A percentile compares a stretch with the other conserved stretches of the same genome.
Conservation (phyloP, 106 monocot species). For the Dactylorhiza incarnata region DNA sequence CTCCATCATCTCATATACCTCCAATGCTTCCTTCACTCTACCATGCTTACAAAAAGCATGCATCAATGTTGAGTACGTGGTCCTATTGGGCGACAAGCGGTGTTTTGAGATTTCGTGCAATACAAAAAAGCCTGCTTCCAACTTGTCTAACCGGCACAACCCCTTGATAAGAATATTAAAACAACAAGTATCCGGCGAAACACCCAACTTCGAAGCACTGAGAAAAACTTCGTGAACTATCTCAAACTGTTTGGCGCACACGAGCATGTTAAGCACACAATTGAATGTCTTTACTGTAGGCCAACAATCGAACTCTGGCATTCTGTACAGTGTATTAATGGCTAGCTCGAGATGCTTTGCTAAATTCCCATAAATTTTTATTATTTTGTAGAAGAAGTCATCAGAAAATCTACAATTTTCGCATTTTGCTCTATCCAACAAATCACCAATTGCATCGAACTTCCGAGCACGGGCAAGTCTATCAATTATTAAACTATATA, state of each 20-base stretch:
- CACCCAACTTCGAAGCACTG: slow-evolving; percentile 49
- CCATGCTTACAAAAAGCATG: slow-evolving; percentile 48
- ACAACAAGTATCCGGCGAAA: slow-evolving; percentile 69
- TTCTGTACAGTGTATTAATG: slow-evolving; percentile 41
- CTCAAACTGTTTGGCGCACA: slow-evolving; percentile 50
- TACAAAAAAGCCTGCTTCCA: slow-evolving; percentile 59
- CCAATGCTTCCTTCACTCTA: slow-evolving; percentile 62
- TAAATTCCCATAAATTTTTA: slow-evolving; percentile 70
- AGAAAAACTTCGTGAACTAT: slow-evolving; percentile 55
- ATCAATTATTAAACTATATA: slow-evolving; percentile 54
- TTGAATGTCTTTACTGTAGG: slow-evolving; percentile 76
- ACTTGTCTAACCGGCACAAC: slow-evolving; percentile 45
- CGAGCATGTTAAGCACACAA: slow-evolving; percentile 77
- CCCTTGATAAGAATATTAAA: slow-evolving; percentile 96
- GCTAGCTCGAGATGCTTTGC: slow-evolving; percentile 53
- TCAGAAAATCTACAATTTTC: slow-evolving; percentile 66
- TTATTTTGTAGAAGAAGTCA: slow-evolving; percentile 63
- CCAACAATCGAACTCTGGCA: slow-evolving; percentile 79
- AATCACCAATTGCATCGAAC: slow-evolving; percentile 37
- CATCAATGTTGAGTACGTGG: slow-evolving; percentile 75
- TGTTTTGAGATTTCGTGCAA: slow-evolving; percentile 87
- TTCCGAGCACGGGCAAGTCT: slow-evolving; percentile 41
- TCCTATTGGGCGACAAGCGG: slow-evolving; percentile 51
- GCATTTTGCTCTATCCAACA: slow-evolving; percentile 40
- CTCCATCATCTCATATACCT: slow-evolving; percentile 57